phyloP scores from a whole-genome alignment of 371 early-diverging fungal species.

The Mucor mucedo region DNA sequence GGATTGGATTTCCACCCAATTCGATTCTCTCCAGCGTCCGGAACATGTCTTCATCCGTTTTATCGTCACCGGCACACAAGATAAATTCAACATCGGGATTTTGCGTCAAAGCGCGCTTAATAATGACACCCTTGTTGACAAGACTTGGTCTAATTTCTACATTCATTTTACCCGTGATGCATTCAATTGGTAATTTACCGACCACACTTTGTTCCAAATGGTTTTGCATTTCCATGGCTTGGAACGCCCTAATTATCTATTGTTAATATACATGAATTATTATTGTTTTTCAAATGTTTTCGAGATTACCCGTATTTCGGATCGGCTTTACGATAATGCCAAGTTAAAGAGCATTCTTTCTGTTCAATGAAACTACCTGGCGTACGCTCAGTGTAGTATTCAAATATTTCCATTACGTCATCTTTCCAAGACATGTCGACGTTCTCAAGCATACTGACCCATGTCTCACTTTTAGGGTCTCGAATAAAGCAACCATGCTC shows the following conservation, averaged over 20 bases:
- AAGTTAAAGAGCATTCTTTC: conserved; percentile 76
- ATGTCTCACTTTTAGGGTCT: conserved; percentile 53
- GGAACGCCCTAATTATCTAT: conserved; percentile 49
- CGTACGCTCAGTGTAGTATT: conserved; percentile 86
- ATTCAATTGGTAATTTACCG: conserved; percentile 85
- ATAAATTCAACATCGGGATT: conserved; percentile 79
- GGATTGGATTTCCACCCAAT: conserved; percentile 12
- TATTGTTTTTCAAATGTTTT: no score
- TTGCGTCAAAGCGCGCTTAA: conserved; percentile 68
- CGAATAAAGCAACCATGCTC: conserved; percentile 72
- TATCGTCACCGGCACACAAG: conserved; percentile 93
- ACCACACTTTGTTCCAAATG: conserved; percentile 83
- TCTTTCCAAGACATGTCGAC: conserved; percentile 83
- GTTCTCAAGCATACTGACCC: conserved; percentile 75
- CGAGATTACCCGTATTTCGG: conserved; percentile 67
- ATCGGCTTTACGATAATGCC: conserved; percentile 89
- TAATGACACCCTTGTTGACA: conserved; percentile 89
- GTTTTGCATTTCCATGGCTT: conserved; percentile 87
- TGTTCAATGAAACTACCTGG: conserved; percentile 81
- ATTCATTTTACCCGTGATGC: conserved; percentile 91
- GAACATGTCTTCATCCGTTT: conserved; percentile 97
- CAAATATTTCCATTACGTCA: conserved; percentile 79
- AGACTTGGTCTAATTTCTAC: conserved; percentile 83
- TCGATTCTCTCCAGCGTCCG: conserved; percentile 55
- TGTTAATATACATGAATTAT: no score